Base-by-base conservation (phyloP, 148 eudicot species). In the Vaccinium darrowii region DNA sequence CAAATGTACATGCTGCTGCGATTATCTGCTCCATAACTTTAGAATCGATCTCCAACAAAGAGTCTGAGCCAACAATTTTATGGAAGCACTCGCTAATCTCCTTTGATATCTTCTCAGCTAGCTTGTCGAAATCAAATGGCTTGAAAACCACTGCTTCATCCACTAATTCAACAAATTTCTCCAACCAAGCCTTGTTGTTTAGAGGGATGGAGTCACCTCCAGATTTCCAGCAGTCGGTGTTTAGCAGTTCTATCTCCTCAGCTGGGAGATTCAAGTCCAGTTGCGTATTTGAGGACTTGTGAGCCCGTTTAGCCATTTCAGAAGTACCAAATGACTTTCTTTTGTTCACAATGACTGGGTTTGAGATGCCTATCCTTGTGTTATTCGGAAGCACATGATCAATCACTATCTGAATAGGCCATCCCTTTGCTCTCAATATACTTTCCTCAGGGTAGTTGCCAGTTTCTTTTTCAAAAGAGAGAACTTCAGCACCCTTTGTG, bases 241-340 rank as follows among this genome's bases (percentile, higher is more conserved):
- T 50, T 60, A 33, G n/a, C 60, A 67, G 25, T 16, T 86, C 88
- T 73, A 83, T 87, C 23, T 88, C 94, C 85, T 92, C 94, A 23
- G 97, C 93, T 30, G 94, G 97, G 47, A 94, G 89, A 86, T 96
- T 96, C 85, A 96, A 87, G 83, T 96, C 99, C 52, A 96, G 85
- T 72, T 79, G 78, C 51, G 87, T 80, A 25, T 81, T 84, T 33
- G 90, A 78, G 74, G 82, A 87, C 80, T 87, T 89, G 85, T 87
- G 86, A 18, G 92, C 86, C 63, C 90, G 89, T 86, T 92, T 91
- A n/a, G 77, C 80, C 60, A 85, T 72, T 74, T 91, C 93, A 39
- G 60, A 65, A 10, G 86, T 78, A 54, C 87, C 89, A 82, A 72
- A 76, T 54, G 89, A 88, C 91, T 94, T 95, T 84, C 97, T 91